Evolutionary conservation across 2,329 filamentous ascomycete species (phyloP).

Genomic region (Colletotrichum euphorbiae): DNA sequence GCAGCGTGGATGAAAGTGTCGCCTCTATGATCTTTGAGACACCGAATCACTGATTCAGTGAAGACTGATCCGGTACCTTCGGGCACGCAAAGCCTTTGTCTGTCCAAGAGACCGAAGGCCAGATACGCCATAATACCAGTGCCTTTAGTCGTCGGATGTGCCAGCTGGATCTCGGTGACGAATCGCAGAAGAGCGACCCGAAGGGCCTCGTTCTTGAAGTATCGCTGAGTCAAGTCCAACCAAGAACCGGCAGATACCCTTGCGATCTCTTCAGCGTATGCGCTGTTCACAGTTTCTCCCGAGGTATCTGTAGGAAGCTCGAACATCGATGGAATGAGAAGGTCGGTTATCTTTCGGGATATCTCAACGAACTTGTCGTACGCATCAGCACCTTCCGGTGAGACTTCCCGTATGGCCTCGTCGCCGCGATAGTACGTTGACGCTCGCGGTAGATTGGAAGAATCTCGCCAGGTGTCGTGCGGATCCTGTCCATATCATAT

Average conservation of each 20-base stretch:
- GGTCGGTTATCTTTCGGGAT: slow-evolving; percentile 7
- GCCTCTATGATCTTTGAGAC: neutral
- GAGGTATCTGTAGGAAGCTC: slow-evolving; percentile 9
- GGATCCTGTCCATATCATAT: too few species aligned
- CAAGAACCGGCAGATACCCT: neutral
- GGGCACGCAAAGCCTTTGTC: neutral
- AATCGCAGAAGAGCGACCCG: slow-evolving; percentile 4
- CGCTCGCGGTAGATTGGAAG: neutral
- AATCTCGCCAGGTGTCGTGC: neutral
- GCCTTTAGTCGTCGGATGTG: slow-evolving; percentile 8
- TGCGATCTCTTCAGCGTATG: neutral
- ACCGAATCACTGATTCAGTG: neutral
- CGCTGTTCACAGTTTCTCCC: neutral
- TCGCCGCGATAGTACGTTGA: neutral
- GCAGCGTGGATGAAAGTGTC: neutral
- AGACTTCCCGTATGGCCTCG: neutral
- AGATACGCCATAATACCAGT: slow-evolving; percentile 17
- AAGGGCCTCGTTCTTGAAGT: neutral
- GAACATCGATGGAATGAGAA: slow-evolving; percentile 18
- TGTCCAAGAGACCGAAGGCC: slow-evolving; percentile 20
- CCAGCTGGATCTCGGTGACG: slow-evolving; percentile 10
- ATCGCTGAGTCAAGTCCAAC: neutral
- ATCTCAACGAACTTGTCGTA: slow-evolving; percentile 3
- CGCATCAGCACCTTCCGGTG: neutral
- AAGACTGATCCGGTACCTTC: neutral